Evolutionary conservation across 306 rosid genomes (phyloP), one percentile per base, ranked within the genome.

Genomic region (Cucurbita moschata): DNA sequence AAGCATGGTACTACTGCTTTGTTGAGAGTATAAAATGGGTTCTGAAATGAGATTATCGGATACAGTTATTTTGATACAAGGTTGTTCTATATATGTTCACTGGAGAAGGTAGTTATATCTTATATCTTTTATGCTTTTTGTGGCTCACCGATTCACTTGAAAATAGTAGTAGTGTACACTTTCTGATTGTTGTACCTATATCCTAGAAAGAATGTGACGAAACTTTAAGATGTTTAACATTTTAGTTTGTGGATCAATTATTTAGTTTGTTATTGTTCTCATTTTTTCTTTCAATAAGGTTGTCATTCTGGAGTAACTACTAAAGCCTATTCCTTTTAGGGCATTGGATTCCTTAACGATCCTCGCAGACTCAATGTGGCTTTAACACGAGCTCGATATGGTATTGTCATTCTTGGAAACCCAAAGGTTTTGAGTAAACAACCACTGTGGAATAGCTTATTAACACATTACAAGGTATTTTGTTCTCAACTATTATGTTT

Each of bases 341-440:
- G 99, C 77, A 95, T 95, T 77, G 99, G 99, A 64, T 95, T 95
- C 78, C 85, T 95, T 52, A 95, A 95, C 59, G 99, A 95, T 83
- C 99, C 99, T 43, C 87, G 99, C 55, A 85, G 99, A 88, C 97
- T 95, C 52, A 95, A 95, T 83, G 99, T 95, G 83, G 99, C 99
- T 76, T 72, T 95, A 77, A 95, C 99, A 49, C 91, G 99, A 39
- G 97, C 99, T 79, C 88, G 99, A 77, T 95, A 91, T 84, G 99
- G 99, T 73, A 95, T 95, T 79, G 99, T 95, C 79, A 87, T 95
- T 84, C 87, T 95, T 78, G 99, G 99, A 72, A 95, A 95, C 81
- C 99, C 99, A 23, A 95, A 95, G 84, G 99, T 91, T 78, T 82
- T 95, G 74, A 95, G 99, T 83, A 95, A 95, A 78, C 99, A 95